A percentile compares a stretch with the other conserved stretches of the same genome.
Conservation (phyloP, 2,329 filamentous ascomycete genomes). For the Grosmannia huntii region DNA sequence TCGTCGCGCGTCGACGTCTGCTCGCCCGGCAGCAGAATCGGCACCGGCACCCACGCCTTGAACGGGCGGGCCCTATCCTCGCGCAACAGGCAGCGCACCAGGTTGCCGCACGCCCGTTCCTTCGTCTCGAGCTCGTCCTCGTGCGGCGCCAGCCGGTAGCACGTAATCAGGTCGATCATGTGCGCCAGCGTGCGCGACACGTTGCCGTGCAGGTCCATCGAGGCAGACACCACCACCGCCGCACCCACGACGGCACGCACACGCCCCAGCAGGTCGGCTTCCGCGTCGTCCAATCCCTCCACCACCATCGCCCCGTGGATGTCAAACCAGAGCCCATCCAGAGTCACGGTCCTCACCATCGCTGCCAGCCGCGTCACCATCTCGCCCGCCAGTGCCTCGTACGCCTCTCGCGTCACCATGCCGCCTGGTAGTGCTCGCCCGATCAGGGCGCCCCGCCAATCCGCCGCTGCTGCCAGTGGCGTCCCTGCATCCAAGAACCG, state of each 20-base stretch:
- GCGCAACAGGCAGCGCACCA: slow-evolving; percentile 25
- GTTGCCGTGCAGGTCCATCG: slow-evolving; percentile 44
- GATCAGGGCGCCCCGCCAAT: slow-evolving; percentile 37
- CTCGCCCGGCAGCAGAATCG: slow-evolving; percentile 38
- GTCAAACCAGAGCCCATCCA: slow-evolving; percentile 41
- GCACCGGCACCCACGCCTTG: slow-evolving; percentile 40
- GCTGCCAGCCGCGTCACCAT: slow-evolving; percentile 24
- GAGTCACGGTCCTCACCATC: slow-evolving; percentile 17
- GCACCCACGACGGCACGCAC: slow-evolving; percentile 31
- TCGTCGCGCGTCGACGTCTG: slow-evolving; percentile 41
- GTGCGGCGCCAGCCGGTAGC: slow-evolving; percentile 39
- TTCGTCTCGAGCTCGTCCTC: slow-evolving; percentile 36
- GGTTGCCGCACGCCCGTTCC: slow-evolving; percentile 35
- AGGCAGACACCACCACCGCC: slow-evolving; percentile 34
- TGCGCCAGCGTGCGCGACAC: slow-evolving; percentile 35
- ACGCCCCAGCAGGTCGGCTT: slow-evolving; percentile 32
- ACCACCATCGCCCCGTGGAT: slow-evolving; percentile 45
- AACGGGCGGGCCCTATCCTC: slow-evolving; percentile 21
- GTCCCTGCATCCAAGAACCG: slow-evolving; percentile 29
- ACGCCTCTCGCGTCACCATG: slow-evolving; percentile 30
- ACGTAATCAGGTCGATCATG: slow-evolving; percentile 37
- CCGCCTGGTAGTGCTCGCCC: slow-evolving; percentile 39
- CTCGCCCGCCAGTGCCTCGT: slow-evolving; percentile 29
- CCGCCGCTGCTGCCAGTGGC: slow-evolving; percentile 25
- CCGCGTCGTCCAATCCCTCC: slow-evolving; percentile 32